Percentiles rank a stretch among this genome's conserved stretches.
Evolutionary conservation across 345 rosid genomes (phyloP).

Genomic region (Barbarea vulgaris): DNA sequence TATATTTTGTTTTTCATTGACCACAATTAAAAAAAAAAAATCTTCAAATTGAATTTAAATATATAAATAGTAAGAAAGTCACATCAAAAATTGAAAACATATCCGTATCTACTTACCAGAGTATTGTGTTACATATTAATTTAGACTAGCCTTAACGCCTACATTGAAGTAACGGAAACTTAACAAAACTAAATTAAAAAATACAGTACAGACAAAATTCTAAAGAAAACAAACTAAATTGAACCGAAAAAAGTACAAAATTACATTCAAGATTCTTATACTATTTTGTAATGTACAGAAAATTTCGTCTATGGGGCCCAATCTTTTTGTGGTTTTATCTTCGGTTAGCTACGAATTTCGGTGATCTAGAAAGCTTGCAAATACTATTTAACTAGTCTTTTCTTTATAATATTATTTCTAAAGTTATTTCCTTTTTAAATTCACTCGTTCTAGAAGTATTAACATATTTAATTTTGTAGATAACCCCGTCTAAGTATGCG

Average conservation of each 20-base stretch:
- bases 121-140: not conserved
- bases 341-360: not conserved
- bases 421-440: too few species aligned
- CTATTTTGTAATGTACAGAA: not conserved
- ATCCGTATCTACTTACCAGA: slow-evolving; percentile 3
- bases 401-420: not conserved
- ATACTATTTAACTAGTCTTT: not conserved
- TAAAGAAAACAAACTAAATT: not conserved
- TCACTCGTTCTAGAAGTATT: not conserved
- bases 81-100: not conserved
- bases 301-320: not conserved
- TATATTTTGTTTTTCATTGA: not conserved
- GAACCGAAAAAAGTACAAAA: slow-evolving; percentile 6
- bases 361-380: not conserved
- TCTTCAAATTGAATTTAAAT: not conserved
- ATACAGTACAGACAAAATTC: not conserved
- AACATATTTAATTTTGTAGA: not conserved
- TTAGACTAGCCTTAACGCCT: not conserved
- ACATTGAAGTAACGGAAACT: not conserved
- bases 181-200: not conserved
- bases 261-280: slow-evolving; percentile 3
- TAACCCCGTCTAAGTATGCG: not conserved
- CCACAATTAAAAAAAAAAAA: not conserved
- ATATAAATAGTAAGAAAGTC: not conserved
- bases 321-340: slow-evolving; percentile 2